phyloP scores from a whole-genome alignment of 805 yeast species.

The Metschnikowia kofuensis region DNA sequence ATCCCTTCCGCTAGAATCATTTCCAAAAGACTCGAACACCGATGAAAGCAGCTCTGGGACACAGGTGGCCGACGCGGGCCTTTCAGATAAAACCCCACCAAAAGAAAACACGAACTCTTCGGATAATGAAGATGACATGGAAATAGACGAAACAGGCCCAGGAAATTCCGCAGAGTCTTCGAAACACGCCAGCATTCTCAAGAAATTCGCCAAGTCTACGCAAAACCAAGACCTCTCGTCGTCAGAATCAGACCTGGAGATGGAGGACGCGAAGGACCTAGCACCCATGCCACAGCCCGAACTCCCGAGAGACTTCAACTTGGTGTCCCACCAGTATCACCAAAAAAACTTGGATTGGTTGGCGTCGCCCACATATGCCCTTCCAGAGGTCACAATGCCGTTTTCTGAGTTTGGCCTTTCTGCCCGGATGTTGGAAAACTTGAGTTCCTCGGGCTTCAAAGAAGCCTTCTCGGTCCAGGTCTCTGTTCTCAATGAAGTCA shows the following conservation, averaged over 20 bases:
- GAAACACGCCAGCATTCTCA: conserved; percentile 50
- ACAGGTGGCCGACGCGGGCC: not conserved
- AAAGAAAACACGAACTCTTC: not conserved
- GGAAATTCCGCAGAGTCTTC: conserved; percentile 17
- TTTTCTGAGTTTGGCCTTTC: conserved; percentile 51
- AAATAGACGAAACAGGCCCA: conserved; percentile 8
- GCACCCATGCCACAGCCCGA: conserved; percentile 86
- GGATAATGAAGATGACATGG: conserved; percentile 5
- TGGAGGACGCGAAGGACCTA: conserved; percentile 32
- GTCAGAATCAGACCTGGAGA: conserved; percentile 28
- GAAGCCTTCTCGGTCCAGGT: conserved; percentile 78
- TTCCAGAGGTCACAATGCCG: conserved; percentile 44
- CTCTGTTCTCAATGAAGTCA: conserved; percentile 54
- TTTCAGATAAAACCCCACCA: not conserved
- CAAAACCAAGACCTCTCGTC: conserved; percentile 16
- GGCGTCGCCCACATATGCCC: conserved; percentile 56
- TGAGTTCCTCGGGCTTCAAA: conserved; percentile 43
- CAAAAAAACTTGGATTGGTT: conserved; percentile 59
- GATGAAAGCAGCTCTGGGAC: too few species aligned
- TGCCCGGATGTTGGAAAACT: conserved; percentile 42
- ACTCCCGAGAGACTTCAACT: conserved; percentile 50
- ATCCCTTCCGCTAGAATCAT: not conserved
- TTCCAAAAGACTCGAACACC: too few species aligned
- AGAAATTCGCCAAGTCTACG: conserved; percentile 43
- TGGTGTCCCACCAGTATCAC: conserved; percentile 27